Base-by-base conservation (phyloP, 345 rosid species). In the Eucalyptus lansdowneana region DNA sequence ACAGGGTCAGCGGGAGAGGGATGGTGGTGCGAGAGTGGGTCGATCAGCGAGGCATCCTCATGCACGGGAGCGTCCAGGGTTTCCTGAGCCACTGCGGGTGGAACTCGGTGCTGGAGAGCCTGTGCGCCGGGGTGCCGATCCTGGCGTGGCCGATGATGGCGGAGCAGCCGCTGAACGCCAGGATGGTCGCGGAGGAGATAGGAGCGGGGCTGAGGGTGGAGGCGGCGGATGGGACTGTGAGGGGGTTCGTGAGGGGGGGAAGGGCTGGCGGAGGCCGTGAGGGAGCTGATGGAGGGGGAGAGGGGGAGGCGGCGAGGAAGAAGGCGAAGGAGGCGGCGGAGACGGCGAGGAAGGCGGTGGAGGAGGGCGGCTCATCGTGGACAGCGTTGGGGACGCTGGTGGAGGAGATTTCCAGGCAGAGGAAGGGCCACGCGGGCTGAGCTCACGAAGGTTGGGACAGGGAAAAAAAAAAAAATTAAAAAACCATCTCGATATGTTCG, bases 51-150 rank as follows among this genome's bases (percentile, higher is more conserved):
- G 94, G 93, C 89, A 94, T 96, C 60, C 47, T 97, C 25, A 65
- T 29, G 88, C 99, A 96, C 92, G 89, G 44, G 25, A 93, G 95
- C 50, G 91, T 97, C 13, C 37, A 90, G 91, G 98, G 98, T 31
- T 96, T 95, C 58, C 62, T 96, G 88, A 96, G 97, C 54, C 99
- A 97, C 56, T 97, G 98, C 50, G 99, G 98, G n/a, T n/a, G n/a
- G n/a, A n/a, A n/a, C n/a, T n/a, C n/a, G n/a, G n/a, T n/a, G n/a
- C n/a, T n/a, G n/a, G 98, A 97, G 90, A 95, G 97, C 90, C 91
- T 97, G 88, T 92, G 96, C 44, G 94, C 93, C 3, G 97, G 94
- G 5, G 95, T 96, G 31, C 99, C 97, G 3, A 92, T 97, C 34
- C 91, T 97, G 14, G 97, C 95, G 29, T 96, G 97, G 98, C 96